Percentiles rank a stretch among this genome's conserved stretches.
These are phyloP conservation scores for Zygosaccharomyces rouxii DNA, from an alignment of 805 yeast genomes.

Conservation along the genomic window DNA sequence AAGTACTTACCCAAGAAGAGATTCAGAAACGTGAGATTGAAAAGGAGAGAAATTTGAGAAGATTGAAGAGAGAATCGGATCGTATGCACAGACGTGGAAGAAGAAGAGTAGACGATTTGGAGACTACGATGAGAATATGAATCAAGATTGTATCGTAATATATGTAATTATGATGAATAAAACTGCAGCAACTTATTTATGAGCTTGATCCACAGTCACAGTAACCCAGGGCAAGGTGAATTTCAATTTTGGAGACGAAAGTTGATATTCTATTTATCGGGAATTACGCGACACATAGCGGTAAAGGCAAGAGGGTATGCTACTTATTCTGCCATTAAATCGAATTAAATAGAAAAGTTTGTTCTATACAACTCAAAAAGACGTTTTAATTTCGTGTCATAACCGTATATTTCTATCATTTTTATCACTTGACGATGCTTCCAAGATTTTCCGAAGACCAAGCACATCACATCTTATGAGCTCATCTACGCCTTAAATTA, in stretches of 20 bases:
- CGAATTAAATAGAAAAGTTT: no score
- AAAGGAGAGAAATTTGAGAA: constrained; percentile 83
- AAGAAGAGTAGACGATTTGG: constrained; percentile 50
- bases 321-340: no score
- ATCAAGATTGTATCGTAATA: background rate
- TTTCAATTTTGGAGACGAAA: no score
- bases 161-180: background rate
- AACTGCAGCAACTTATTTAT: background rate
- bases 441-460: background rate
- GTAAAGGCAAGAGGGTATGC: no score
- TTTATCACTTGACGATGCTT: background rate
- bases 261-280: no score
- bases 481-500: background rate
- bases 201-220: background rate
- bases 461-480: background rate
- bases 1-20: constrained; percentile 83
- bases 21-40: constrained; percentile 94
- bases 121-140: constrained; percentile 32
- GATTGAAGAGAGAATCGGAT: constrained; percentile 86
- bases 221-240: no score
- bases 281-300: no score
- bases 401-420: no score
- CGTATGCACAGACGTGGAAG: constrained; percentile 40
- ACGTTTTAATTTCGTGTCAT: no score
- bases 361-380: no score